These are phyloP conservation scores for Alternaria sp. DNA, from an alignment of 2,329 filamentous ascomycete species.

Conservation along the genomic window DNA sequence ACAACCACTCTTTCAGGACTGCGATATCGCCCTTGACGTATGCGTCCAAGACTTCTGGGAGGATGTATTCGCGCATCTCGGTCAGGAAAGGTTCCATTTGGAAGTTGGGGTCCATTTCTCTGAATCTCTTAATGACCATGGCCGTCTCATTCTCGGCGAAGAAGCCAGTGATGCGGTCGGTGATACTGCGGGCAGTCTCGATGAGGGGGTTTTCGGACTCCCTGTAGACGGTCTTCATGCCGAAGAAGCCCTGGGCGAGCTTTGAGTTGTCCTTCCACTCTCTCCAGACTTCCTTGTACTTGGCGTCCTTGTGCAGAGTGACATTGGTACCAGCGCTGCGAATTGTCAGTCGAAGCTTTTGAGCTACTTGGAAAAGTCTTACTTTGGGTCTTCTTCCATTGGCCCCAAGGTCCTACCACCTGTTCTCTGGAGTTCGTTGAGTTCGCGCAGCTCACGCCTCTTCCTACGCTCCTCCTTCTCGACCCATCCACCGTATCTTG, in stretches of 20 bases:
- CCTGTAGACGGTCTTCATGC: conserved; percentile 85
- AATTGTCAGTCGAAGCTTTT: conserved; percentile 16
- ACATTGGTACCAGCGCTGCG: conserved; percentile 89
- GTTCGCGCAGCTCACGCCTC: conserved; percentile 76
- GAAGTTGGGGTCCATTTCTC: conserved; percentile 93
- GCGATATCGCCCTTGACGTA: conserved; percentile 97
- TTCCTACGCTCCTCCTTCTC: conserved; percentile 93
- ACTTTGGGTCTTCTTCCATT: conserved; percentile 87
- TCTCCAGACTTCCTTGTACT: conserved; percentile 98
- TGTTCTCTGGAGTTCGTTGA: conserved; percentile 64
- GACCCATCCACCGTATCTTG: conserved; percentile 93
- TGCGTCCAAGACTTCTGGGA: conserved; percentile 95
- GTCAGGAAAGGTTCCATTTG: conserved; percentile 94
- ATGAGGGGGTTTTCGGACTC: conserved; percentile 98
- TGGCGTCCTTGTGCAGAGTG: conserved; percentile 94
- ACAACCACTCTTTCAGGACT: conserved; percentile 93
- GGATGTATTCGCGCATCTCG: conserved; percentile 96
- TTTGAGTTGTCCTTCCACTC: conserved; percentile 92
- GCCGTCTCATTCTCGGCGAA: conserved; percentile 99
- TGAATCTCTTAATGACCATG: conserved; percentile 97
- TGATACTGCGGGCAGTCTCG: conserved; percentile 90
- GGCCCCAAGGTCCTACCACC: conserved; percentile 63
- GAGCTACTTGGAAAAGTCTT: conserved; percentile 51
- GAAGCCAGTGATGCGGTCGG: conserved; percentile 91
- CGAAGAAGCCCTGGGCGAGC: conserved; percentile 87